Evolutionary conservation across 345 rosid genomes (phyloP).

Genomic region (Gossypium sturtianum): DNA sequence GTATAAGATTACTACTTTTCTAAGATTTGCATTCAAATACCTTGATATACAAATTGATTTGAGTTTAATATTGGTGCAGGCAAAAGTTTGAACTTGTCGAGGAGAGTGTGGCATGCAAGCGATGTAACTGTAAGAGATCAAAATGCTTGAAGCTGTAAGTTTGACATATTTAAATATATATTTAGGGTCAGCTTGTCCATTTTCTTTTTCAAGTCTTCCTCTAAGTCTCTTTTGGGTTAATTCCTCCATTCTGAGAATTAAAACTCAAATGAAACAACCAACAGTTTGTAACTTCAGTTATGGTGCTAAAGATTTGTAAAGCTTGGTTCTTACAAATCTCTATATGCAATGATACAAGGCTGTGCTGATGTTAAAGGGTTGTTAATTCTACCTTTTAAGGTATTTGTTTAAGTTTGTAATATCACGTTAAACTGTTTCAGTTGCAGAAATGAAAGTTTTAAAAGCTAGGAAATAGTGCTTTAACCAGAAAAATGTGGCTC

Average conservation of each 20-base stretch:
- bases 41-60: constrained; percentile 1
- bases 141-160: constrained; percentile 98
- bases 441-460: neutral
- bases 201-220: neutral
- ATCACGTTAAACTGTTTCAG: neutral
- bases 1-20: constrained; percentile 1
- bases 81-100: constrained; percentile 24
- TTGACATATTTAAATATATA: neutral
- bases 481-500: neutral
- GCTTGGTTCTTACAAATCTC: neutral
- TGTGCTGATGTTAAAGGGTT: neutral
- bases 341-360: neutral
- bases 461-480: neutral
- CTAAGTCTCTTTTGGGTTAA: neutral
- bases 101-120: constrained; percentile 61
- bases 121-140: constrained; percentile 86
- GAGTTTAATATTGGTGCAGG: constrained; percentile 29
- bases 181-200: neutral
- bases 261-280: neutral
- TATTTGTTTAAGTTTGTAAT: neutral
- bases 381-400: neutral
- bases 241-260: neutral
- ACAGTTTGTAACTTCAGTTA: neutral
- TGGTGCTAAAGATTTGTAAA: neutral
- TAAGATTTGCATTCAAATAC: neutral